Conservation (phyloP, 164 flowering plant species). For the Chimonanthus praecox region DNA sequence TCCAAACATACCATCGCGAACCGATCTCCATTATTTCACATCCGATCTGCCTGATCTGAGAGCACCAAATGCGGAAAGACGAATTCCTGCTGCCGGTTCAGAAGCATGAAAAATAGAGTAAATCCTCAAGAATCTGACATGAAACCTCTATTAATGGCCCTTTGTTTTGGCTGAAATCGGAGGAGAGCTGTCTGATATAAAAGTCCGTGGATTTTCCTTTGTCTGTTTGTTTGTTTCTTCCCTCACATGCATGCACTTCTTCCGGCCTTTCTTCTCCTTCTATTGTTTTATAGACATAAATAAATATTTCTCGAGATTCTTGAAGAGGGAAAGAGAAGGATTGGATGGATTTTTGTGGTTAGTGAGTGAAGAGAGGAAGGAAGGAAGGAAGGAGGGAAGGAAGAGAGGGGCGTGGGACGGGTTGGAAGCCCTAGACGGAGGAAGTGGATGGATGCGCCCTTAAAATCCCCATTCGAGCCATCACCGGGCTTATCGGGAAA, state of each 20-base stretch:
- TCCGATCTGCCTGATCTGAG: neutral
- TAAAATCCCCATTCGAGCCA: conserved; percentile 31
- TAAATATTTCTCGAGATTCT: neutral
- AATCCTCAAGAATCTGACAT: neutral
- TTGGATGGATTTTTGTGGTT: too few species aligned
- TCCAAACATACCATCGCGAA: neutral
- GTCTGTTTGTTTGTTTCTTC: too few species aligned
- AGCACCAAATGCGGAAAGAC: neutral
- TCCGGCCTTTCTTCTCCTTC: neutral
- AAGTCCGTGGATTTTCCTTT: neutral
- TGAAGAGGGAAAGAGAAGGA: conserved; percentile 2
- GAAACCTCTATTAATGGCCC: conserved; percentile 6
- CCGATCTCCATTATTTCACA: neutral
- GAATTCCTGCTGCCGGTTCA: too few species aligned
- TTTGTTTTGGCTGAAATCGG: conserved; percentile 3
- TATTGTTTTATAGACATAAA: too few species aligned
- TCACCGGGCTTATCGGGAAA: conserved; percentile 56
- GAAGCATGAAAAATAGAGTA: too few species aligned
- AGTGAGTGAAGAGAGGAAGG: neutral
- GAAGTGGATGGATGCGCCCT: conserved; percentile 12
- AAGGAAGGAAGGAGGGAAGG: neutral
- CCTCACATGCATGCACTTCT: neutral
- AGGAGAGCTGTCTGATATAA: neutral
- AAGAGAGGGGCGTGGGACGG: neutral
- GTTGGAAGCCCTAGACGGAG: neutral